These are phyloP conservation scores for Cenchrus purpureus DNA, from an alignment of 176 grass and related monocot species.

Conservation along the genomic window DNA sequence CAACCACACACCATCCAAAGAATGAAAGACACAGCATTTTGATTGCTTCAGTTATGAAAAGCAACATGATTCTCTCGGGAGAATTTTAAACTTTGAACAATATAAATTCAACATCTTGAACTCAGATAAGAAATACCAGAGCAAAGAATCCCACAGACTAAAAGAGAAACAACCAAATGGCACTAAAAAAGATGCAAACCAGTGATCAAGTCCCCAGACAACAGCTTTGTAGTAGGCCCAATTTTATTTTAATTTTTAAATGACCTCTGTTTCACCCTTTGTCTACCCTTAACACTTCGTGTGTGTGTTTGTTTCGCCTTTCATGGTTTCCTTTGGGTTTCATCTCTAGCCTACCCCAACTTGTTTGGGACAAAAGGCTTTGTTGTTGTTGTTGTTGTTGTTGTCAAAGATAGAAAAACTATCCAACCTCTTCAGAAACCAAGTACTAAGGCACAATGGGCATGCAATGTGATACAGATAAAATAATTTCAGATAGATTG, in stretches of 20 bases:
- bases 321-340: too few species aligned
- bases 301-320: too few species aligned
- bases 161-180: neutral
- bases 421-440: conserved; percentile 13
- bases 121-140: conserved; percentile 32
- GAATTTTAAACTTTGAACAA: conserved; percentile 31
- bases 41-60: conserved; percentile 16
- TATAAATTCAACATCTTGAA: conserved; percentile 22
- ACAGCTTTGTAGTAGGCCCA: neutral
- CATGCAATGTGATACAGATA: neutral
- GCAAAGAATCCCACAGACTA: neutral
- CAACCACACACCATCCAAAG: neutral
- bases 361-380: too few species aligned
- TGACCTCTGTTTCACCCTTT: neutral
- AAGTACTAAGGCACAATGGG: neutral
- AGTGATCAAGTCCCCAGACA: conserved; percentile 28
- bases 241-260: conserved; percentile 29
- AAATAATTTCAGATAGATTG: conserved; percentile 28
- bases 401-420: conserved; percentile 15
- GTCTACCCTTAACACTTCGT: too few species aligned
- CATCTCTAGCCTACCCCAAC: too few species aligned
- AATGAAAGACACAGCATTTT: conserved; percentile 31
- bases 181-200: neutral
- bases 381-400: too few species aligned
- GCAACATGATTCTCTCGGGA: conserved; percentile 15